These are phyloP conservation scores for Mycena citricolor DNA, from an alignment of 1,284 basidiomycete species.

Conservation along the genomic window DNA sequence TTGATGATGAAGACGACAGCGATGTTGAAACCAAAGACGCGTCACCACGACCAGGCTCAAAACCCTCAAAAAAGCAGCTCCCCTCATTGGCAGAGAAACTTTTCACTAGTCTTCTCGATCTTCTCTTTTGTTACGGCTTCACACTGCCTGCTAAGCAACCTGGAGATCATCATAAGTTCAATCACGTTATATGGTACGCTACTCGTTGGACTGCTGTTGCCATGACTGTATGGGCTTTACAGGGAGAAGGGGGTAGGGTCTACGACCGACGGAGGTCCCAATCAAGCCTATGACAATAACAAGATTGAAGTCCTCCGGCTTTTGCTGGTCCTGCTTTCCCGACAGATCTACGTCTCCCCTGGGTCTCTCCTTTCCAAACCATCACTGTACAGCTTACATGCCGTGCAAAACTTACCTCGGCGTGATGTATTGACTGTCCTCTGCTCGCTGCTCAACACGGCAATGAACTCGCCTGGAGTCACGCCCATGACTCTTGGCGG, in stretches of 20 bases:
- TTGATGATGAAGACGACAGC: constrained; percentile 78
- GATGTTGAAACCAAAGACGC: constrained; percentile 33
- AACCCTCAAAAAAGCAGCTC: constrained; percentile 48
- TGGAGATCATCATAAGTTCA: constrained; percentile 82
- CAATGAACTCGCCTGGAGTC: constrained; percentile 64
- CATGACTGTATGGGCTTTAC: constrained; percentile 14
- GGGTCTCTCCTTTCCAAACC: constrained; percentile 67
- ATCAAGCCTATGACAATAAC: constrained; percentile 71
- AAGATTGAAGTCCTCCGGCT: constrained; percentile 86
- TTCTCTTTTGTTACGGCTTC: constrained; percentile 90
- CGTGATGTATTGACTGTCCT: constrained; percentile 84
- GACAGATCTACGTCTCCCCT: constrained; percentile 82
- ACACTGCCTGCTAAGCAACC: constrained; percentile 79
- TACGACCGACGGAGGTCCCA: constrained; percentile 69
- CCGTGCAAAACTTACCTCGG: constrained; percentile 76
- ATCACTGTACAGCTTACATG: constrained; percentile 72
- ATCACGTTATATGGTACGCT: constrained; percentile 79
- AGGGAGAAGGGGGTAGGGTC: constrained; percentile 93
- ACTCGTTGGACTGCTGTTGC: not conserved
- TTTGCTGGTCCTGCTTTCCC: constrained; percentile 80
- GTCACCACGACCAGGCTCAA: constrained; percentile 27
- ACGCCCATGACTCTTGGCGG: constrained; percentile 54
- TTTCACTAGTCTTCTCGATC: constrained; percentile 76
- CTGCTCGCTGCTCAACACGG: constrained; percentile 89
- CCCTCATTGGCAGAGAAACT: constrained; percentile 80